Base-by-base conservation (phyloP, 2,329 filamentous ascomycete genomes). In the Huntiella omanensis region DNA sequence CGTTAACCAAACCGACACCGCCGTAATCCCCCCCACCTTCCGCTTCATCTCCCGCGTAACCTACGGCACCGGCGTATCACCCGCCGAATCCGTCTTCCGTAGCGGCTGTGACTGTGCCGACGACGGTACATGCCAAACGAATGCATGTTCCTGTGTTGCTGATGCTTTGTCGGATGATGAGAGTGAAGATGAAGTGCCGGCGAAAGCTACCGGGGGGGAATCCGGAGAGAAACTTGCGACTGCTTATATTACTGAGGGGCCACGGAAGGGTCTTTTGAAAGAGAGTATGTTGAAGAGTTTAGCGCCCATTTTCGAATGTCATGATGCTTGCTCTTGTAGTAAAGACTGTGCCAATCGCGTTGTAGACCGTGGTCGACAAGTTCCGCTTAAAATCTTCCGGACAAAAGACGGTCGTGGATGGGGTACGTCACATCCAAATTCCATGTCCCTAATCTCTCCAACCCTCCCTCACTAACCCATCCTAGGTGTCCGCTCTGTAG, bases 301-400 rank as follows among this genome's bases (percentile, higher is more conserved):
- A 35, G 59, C 69, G 33, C 73, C 80, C 0, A 80, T 92, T 48
- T 88, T 87, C 59, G 84, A 92, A 55, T 92, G 84, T 57, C 84
- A 91, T 54, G 63, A 69, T 2, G 71, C 69, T 6, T 92, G 84
- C 60, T 64, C 61, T 2, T 92, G 84, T 54, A 69, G 68, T 2
- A 56, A 59, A 0, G 53, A 63, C 13, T 92, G 84, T 54, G 77
- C 79, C 1, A 88, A 85, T 55, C 69, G 82, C 4, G 76, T 87
- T 1, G 83, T 91, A 0, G 80, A 85, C 55, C 70, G 78, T 42
- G 83, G 84, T 0, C 68, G 84, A 2, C 72, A 69, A 40, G 66
- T 91, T 0, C 71, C 76, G 2, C 63, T 92, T 1, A 75, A 86
- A 54, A 83, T 92, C 13, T 91, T 91, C 59, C 75, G 77, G 46